phyloP scores from a whole-genome alignment of 768 basidiomycete genomes.

The Agrocybe chaxingu region DNA sequence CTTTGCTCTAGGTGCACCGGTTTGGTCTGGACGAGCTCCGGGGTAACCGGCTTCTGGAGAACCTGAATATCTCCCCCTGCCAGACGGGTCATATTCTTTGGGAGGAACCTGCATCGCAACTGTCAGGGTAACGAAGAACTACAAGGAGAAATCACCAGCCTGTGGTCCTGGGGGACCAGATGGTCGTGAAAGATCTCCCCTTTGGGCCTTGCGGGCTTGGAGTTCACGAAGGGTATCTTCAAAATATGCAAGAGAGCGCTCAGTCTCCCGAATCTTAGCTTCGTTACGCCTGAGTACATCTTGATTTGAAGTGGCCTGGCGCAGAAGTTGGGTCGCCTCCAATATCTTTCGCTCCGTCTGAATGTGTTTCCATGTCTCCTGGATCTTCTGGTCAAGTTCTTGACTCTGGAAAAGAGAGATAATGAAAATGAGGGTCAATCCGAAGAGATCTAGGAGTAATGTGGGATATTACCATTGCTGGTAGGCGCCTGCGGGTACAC shows the following conservation, averaged over 20 bases:
- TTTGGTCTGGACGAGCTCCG: conserved; percentile 31
- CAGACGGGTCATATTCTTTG: conserved; percentile 41
- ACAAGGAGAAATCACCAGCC: conserved; percentile 24
- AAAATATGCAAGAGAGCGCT: conserved; percentile 82
- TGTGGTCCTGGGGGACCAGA: conserved; percentile 41
- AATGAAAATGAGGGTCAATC: conserved; percentile 16
- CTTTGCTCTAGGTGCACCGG: conserved; percentile 48
- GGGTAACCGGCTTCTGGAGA: conserved; percentile 36
- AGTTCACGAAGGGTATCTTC: conserved; percentile 82
- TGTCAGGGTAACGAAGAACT: not conserved
- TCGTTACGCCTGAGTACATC: conserved; percentile 83
- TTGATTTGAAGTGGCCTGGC: conserved; percentile 80
- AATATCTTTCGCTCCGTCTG: conserved; percentile 91
- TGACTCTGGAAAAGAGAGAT: conserved; percentile 32
- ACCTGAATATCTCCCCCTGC: conserved; percentile 32
- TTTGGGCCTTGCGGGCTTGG: conserved; percentile 69
- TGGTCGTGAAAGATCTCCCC: conserved; percentile 53
- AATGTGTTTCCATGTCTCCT: conserved; percentile 86
- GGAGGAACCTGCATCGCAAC: conserved; percentile 43
- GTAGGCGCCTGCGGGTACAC: conserved; percentile 17
- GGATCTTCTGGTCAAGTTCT: conserved; percentile 91
- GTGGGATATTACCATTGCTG: conserved; percentile 23
- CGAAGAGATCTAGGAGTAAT: conserved; percentile 12
- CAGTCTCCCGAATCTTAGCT: conserved; percentile 82
- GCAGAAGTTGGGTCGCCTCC: conserved; percentile 75